A percentile compares a stretch with the other conserved stretches of the same genome.
Conservation (phyloP, 257 asterid genomes). For the Solanum tacnaense region DNA sequence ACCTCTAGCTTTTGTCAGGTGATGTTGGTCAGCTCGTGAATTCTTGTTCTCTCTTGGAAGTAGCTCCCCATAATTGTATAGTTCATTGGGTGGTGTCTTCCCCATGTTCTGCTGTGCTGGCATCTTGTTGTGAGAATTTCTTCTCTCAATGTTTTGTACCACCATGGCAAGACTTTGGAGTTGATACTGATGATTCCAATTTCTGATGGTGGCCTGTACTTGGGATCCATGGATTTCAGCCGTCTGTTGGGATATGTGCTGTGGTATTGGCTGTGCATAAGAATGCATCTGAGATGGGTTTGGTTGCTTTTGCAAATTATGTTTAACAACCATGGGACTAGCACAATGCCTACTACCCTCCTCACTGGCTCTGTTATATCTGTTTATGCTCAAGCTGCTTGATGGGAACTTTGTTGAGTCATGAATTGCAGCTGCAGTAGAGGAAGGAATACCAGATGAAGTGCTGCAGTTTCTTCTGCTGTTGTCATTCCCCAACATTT, state of each 20-base stretch:
- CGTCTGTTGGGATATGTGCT: conserved; percentile 7
- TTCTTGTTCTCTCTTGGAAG: conserved; percentile 23
- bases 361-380: conserved; percentile 1
- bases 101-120: conserved; percentile 10
- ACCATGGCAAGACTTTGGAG: conserved; percentile 7
- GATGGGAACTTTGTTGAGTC: conserved; percentile 15
- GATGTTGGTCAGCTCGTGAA: conserved; percentile 7
- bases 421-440: conserved; percentile 15
- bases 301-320: conserved; percentile 20
- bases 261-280: conserved; percentile 16
- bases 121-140: conserved; percentile 13
- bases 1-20: conserved; percentile 45
- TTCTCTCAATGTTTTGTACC: conserved; percentile 17
- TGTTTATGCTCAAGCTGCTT: conserved; percentile 15
- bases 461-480: conserved; percentile 11
- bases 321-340: conserved; percentile 4
- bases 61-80: conserved; percentile 9
- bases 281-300: conserved; percentile 10
- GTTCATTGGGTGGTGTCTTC: conserved; percentile 25
- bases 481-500: conserved; percentile 11
- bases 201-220: conserved; percentile 8
- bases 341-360: neutral
- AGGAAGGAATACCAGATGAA: neutral
- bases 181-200: conserved; percentile 21
- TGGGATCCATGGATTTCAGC: conserved; percentile 22